Base-by-base conservation (phyloP, 2,329 filamentous ascomycete genomes). In the Epichloe sylvatica region DNA sequence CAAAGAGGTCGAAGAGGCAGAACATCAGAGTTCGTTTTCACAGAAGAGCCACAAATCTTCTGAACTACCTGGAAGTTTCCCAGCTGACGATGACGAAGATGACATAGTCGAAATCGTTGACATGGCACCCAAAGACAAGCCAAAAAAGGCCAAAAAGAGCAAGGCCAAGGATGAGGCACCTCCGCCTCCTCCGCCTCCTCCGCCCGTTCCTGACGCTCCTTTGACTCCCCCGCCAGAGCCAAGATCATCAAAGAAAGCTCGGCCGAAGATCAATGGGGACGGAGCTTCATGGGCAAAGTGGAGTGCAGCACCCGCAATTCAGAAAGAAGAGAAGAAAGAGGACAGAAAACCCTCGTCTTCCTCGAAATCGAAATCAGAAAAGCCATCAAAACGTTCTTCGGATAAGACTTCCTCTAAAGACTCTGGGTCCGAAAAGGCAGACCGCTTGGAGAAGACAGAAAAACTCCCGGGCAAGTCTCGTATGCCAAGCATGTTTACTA, bases 271-370 rank as follows among this genome's bases (percentile, higher is more conserved):
- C 54, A 85, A 80, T 57, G 84, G 86, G 51, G 82, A 84, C 51
- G 74, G 74, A 36, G 72, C 77, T 12, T 80, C 84, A 33, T 92
- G 88, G 87, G 83, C 81, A 36, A 80, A 81, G 63, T 91, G 84
- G 84, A 78, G 77, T 17, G 75, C 80, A 15, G 74, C 80, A 21
- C 70, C 51, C 13, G 54, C 77, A 3, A 62, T 69, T 17, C 62
- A 57, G 38, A 65, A 64, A 47, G 65, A 68, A 49, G 61, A 62
- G 47, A 79, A 78, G 57, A 74, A 70, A 43, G 49, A 48, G 33
- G 51, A 45, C n/a, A 37, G 15, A 34, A 53, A 51, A 21, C 8
- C 21, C 2, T 40, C 47, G 54, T 59, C 63, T 11, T 78, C 80
- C 8, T 79, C 81, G 0, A 84, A 77, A 60, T 81, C 82, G 50